These are phyloP conservation scores for Melastoma candidum DNA, from an alignment of 441 rosid species.

Conservation along the genomic window DNA sequence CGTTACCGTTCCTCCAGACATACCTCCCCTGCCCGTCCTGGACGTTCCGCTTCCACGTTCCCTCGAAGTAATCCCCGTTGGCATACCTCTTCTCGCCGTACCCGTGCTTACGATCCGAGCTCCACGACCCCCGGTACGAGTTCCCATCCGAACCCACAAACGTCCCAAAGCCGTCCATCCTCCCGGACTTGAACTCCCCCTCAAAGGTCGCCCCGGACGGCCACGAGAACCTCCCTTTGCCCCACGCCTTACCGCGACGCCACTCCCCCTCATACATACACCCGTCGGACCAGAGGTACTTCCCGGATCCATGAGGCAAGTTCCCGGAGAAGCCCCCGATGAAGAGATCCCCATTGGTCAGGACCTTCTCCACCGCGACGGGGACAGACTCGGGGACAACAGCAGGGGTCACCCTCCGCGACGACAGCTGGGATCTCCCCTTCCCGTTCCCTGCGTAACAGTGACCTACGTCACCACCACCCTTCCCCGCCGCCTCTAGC, in stretches of 20 bases:
- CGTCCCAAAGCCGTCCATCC: constrained; percentile 89
- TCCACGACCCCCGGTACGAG: constrained; percentile 74
- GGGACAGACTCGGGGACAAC: neutral
- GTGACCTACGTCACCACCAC: too few species aligned
- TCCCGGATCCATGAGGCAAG: constrained; percentile 88
- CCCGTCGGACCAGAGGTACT: constrained; percentile 87
- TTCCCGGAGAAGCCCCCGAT: constrained; percentile 58
- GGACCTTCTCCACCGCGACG: constrained; percentile 36
- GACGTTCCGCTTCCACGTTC: constrained; percentile 28
- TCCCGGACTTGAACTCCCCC: constrained; percentile 81
- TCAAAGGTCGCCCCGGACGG: constrained; percentile 89
- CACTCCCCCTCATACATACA: constrained; percentile 98
- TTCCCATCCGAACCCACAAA: constrained; percentile 84
- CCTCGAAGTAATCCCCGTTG: constrained; percentile 35
- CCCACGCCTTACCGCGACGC: constrained; percentile 80
- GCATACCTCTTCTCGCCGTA: constrained; percentile 60
- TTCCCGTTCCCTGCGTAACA: constrained; percentile 7
- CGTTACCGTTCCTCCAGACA: constrained; percentile 35
- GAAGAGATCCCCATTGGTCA: constrained; percentile 88
- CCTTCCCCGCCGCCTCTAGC: too few species aligned
- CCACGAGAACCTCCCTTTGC: constrained; percentile 96
- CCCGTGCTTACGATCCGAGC: constrained; percentile 71
- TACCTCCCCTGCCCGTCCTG: constrained; percentile 39
- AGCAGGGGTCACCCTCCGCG: constrained; percentile 55
- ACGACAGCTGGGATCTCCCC: constrained; percentile 58